Evolutionary conservation across 2,329 filamentous ascomycete genomes (phyloP).

Genomic region (Xylariomycetidae sp.): DNA sequence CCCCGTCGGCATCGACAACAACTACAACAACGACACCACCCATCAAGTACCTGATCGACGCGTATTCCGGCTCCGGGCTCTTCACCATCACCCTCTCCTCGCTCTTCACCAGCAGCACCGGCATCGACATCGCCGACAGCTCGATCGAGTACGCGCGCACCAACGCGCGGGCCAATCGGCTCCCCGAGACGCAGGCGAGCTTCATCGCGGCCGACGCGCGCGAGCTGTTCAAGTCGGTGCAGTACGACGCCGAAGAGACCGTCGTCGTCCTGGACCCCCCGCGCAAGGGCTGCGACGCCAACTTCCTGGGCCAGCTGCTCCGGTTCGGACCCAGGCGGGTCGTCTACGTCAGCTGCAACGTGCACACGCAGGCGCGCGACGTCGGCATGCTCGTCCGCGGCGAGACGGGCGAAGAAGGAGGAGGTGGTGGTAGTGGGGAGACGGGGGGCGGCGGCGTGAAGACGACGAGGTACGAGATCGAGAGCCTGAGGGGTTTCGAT

Average conservation of each 20-base stretch:
- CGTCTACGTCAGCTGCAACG: slow-evolving; percentile 95
- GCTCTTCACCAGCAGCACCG: slow-evolving; percentile 77
- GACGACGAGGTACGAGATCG: slow-evolving; percentile 68
- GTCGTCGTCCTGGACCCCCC: slow-evolving; percentile 96
- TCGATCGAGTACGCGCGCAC: slow-evolving; percentile 73
- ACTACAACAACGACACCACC: slow-evolving; percentile 23
- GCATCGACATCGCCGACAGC: slow-evolving; percentile 81
- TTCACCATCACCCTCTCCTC: slow-evolving; percentile 92
- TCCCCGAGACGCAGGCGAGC: slow-evolving; percentile 62
- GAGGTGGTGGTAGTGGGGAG: slow-evolving; percentile 26
- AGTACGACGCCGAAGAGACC: slow-evolving; percentile 73
- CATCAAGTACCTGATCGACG: slow-evolving; percentile 89
- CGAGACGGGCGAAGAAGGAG: slow-evolving; percentile 35
- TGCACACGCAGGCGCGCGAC: slow-evolving; percentile 94
- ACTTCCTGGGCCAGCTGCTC: slow-evolving; percentile 78
- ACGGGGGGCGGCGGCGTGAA: slow-evolving; percentile 23
- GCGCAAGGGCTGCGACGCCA: slow-evolving; percentile 85
- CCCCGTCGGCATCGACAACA: slow-evolving; percentile 30
- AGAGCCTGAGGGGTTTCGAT: slow-evolving; percentile 88
- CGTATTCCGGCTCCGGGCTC: slow-evolving; percentile 94
- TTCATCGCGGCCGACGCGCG: slow-evolving; percentile 90
- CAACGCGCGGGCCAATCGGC: slow-evolving; percentile 74
- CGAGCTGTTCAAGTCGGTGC: slow-evolving; percentile 72
- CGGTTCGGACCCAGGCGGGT: slow-evolving; percentile 72
- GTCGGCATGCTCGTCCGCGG: slow-evolving; percentile 83